phyloP scores from a whole-genome alignment of 2,329 filamentous ascomycete genomes.

The Tolypocladium amazonense region DNA sequence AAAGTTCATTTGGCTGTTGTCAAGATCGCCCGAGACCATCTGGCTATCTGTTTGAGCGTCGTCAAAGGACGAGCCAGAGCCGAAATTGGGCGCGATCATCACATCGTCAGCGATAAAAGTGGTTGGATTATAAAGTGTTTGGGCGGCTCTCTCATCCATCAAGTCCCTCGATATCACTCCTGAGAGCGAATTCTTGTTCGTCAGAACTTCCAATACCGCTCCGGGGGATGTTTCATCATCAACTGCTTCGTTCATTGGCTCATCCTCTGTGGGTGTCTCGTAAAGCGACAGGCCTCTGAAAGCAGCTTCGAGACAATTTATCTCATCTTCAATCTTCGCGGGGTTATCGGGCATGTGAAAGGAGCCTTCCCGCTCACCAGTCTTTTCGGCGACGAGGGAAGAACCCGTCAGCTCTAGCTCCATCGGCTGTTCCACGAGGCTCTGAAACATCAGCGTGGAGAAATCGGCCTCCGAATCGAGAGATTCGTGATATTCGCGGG shows the following conservation, averaged over 20 bases:
- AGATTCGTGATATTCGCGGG: neutral
- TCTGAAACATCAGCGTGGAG: constrained; percentile 1
- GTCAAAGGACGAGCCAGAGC: neutral
- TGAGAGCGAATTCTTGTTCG: neutral
- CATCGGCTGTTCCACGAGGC: neutral
- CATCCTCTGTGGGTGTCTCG: neutral
- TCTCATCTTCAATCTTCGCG: neutral
- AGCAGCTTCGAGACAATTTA: neutral
- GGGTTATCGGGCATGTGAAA: neutral
- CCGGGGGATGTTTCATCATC: neutral
- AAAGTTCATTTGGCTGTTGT: neutral
- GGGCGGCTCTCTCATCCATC: neutral
- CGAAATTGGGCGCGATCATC: neutral
- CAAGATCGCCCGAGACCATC: neutral
- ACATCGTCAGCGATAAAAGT: neutral
- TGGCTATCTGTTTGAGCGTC: neutral
- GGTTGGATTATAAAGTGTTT: neutral
- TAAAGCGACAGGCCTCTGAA: neutral
- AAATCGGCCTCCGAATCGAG: neutral
- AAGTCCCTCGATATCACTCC: neutral
- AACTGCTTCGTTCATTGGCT: neutral
- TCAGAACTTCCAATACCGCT: neutral
- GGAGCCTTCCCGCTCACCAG: neutral
- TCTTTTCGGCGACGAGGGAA: neutral
- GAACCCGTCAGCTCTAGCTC: neutral